Percentiles rank a stretch among this genome's conserved stretches.
Conservation (phyloP, 2,329 filamentous ascomycete genomes). For the Cladosporium sp. region DNA sequence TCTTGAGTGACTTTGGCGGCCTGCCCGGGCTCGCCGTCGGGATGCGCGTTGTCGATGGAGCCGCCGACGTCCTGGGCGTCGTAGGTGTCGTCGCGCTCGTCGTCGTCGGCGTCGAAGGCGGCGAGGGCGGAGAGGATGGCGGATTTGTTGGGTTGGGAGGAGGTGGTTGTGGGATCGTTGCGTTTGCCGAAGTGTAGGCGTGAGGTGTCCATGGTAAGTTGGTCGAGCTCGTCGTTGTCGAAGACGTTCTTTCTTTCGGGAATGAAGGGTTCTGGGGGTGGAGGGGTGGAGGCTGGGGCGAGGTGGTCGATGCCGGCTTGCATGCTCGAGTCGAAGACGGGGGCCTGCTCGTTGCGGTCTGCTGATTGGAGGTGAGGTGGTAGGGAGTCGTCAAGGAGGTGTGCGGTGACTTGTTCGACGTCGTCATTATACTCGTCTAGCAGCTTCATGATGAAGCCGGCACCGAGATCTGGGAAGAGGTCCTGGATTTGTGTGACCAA, state of each 20-base stretch:
- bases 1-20: slow-evolving; percentile 22
- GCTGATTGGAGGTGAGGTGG: slow-evolving; percentile 59
- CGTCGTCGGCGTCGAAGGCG: slow-evolving; percentile 86
- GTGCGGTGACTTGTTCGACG: slow-evolving; percentile 71
- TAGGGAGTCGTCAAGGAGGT: slow-evolving; percentile 72
- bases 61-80: slow-evolving; percentile 88
- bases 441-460: slow-evolving; percentile 71
- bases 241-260: slow-evolving; percentile 65
- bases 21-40: slow-evolving; percentile 49
- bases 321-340: slow-evolving; percentile 26
- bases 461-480: slow-evolving; percentile 80
- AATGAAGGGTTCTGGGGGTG: slow-evolving; percentile 30
- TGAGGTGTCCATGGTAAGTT: slow-evolving; percentile 58
- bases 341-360: slow-evolving; percentile 61
- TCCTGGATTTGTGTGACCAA: slow-evolving; percentile 88
- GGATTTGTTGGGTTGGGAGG: slow-evolving; percentile 66
- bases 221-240: slow-evolving; percentile 74
- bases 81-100: slow-evolving; percentile 95
- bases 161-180: slow-evolving; percentile 35
- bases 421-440: slow-evolving; percentile 74
- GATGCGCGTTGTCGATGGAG: slow-evolving; percentile 61
- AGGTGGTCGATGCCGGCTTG: slow-evolving; percentile 34
- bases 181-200: slow-evolving; percentile 75
- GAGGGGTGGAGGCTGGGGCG: slow-evolving; percentile 54
- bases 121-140: slow-evolving; percentile 83